Base-by-base conservation (phyloP, 306 rosid genomes). In the Inga oerstediana region DNA sequence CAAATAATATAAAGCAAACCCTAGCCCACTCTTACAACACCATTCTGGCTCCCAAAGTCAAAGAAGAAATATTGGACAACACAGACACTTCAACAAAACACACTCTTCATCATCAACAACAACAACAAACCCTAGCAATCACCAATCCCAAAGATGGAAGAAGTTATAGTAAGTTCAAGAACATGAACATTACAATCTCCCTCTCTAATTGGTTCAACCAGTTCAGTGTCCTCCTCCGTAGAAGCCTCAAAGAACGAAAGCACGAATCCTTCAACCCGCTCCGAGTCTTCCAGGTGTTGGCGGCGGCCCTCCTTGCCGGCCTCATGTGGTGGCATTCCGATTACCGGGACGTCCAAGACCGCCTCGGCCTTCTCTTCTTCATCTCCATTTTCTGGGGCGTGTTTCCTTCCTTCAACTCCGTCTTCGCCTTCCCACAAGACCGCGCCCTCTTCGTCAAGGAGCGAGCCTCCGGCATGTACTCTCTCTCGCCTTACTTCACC, bases 271-370 rank as follows among this genome's bases (percentile, higher is more conserved):
- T 93, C 84, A 88, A 95, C 85, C 81, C 89, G 1, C 91, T 95
- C 3, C 64, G 98, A 59, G 92, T 95, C 35, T 89, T 83, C 71
- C 98, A 95, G 81, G 98, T 93, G 4, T 73, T 90, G 19, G 85
- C 94, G 2, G 98, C 93, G 2, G 89, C 98, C 27, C 39, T 91
- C 22, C 78, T 95, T 5, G 89, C 98, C 0, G 98, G 98, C 48
- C 20, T 95, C 70, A 93, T 95, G 97, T 95, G 98, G 98, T 95
- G 98, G 98, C 93, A 89, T 78, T 95, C 97, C 0, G 91, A 90
- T 34, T 90, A 79, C 45, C 77, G 79, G 32, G 89, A 95, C 44
- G 58, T 95, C 75, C 98, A 95, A 77, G 98, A 95, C 49, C 93
- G 97, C 32, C 91, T 95, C 10, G 98, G 98, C 72, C 89, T 95